Conservation (phyloP, 2,329 filamentous ascomycete species). For the Dissoconium aciculare region DNA sequence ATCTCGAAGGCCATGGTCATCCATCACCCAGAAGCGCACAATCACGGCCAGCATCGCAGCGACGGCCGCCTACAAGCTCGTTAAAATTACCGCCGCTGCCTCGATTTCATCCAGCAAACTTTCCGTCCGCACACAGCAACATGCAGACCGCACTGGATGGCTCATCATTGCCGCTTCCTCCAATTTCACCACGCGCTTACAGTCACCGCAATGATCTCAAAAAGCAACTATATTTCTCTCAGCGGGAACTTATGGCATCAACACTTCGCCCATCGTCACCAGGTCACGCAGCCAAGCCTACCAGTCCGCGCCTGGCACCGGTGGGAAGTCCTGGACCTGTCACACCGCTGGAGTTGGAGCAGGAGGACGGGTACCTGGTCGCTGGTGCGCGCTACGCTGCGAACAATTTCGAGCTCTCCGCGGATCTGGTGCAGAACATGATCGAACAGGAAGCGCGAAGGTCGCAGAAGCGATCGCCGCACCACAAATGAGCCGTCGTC, state of each 20-base stretch:
- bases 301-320: constrained; percentile 35
- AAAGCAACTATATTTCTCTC: constrained; percentile 34
- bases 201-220: constrained; percentile 30
- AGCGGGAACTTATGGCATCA: constrained; percentile 28
- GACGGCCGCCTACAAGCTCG: constrained; percentile 23
- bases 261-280: constrained; percentile 12
- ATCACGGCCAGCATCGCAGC: constrained; percentile 18
- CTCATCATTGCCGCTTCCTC: constrained; percentile 27
- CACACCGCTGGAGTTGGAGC: constrained; percentile 35
- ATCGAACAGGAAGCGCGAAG: constrained; percentile 32
- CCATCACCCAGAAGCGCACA: constrained; percentile 19
- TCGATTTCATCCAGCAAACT: constrained; percentile 40
- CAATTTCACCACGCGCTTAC: constrained; percentile 31
- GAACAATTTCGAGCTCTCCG: constrained; percentile 9
- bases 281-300: constrained; percentile 24
- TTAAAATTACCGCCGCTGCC: constrained; percentile 36
- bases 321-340: constrained; percentile 38
- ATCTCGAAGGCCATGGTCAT: constrained; percentile 21
- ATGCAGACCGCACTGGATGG: constrained; percentile 25
- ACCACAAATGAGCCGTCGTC: too few relatives aligned
- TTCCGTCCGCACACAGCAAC: constrained; percentile 25
- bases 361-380: constrained; percentile 29
- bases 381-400: constrained; percentile 25
- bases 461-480: too few relatives aligned
- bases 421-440: constrained; percentile 34